Base-by-base conservation (phyloP, 2,329 filamentous ascomycete genomes). In the Mycogone perniciosa region DNA sequence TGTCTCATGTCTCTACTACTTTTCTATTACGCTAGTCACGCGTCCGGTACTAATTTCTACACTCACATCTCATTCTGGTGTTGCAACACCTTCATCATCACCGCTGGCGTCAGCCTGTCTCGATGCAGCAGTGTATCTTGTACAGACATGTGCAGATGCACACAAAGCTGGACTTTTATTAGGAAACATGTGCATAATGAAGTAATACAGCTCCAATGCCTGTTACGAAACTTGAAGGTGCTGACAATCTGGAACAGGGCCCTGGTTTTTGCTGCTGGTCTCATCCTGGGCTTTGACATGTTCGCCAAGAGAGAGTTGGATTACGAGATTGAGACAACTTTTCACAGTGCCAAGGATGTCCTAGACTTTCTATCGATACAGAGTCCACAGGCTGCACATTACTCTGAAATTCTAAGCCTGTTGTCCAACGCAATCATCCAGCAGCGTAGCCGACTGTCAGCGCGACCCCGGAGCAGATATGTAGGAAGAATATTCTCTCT, bases 131-230 rank as follows among this genome's bases (percentile, higher is more conserved):
- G 68, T 76, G 2, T 80, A 76, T 50, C 71, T 82, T 61, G 71
- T 76, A 1, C 76, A 81, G 46, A 77, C 76, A 13, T 80, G 77
- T 45, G 58, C 70, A 20, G 72, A 80, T 48, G 71, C 76, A 1
- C 63, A 73, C 8, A 69, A 69, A 7, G 68, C 72, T 2, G 64
- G 67, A 0, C 46, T 76, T 1, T 59, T 81, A 0, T 64, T 77
- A 9, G 71, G 70, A 7, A 81, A 81, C 49, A 80, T 82, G 79
- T 78, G 76, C 37, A 74, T 82, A 5, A 64, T 82, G 49, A 82
- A 82, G 78, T 80, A 62, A 63, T 74, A 31, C 10, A 7, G 33
- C 3, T 20, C 20, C 20, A 20, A 20, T 20, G 20, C 3, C 2
- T 0, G 4, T 4, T 7, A 6, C 1, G 4, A 1, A 4, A 3